Evolutionary conservation across 2,329 filamentous ascomycete genomes (phyloP), one percentile per base, ranked within the genome.

Genomic region (Hypoxylon rubiginosum): DNA sequence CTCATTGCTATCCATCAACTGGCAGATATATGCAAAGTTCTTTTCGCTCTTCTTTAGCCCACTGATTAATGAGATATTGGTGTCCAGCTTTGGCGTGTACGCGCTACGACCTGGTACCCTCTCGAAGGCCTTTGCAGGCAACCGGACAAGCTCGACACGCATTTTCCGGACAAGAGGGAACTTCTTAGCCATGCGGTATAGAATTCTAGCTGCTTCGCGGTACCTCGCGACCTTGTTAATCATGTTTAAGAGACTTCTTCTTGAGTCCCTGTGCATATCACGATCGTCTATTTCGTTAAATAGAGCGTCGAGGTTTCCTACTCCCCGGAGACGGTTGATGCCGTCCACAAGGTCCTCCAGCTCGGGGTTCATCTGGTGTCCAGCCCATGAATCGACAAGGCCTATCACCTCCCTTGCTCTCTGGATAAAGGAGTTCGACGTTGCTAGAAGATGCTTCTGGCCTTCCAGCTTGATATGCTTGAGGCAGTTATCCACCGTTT

Each of bases 141-240:
- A 75, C 34, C 71, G 65, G 15, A 80, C 72, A 3, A 71, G 19
- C 2, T 76, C 62, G 7, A 79, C 70, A 11, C 64, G 69, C 51
- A 79, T 75, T 0, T 66, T 62, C 19, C 75, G 72, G 48, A 77
- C 71, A 4, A 80, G 24, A 0, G 72, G 68, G 9, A 68, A 72
- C 8, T 74, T 75, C 54, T 73, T 78, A 0, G 80, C 79, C 2
- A 66, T 70, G 1, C 74, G 72, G 58, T 74, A 74, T 3, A 84
- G 69, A 19, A 75, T 73, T 9, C 68, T 62, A n/a, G 79, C 75
- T 45, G 74, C 73, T 43, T 80, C 75, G 15, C 70, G 67, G 46
- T 82, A 83, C 53, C 77, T 73, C 15, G 79, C 74, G 1, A 82
- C 74, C 60, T 81, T 82, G 0, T 17, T 52, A 0, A 82, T 68